These are phyloP conservation scores for Linnemannia elongata DNA, from an alignment of 192 early-diverging fungal species.

Conservation along the genomic window DNA sequence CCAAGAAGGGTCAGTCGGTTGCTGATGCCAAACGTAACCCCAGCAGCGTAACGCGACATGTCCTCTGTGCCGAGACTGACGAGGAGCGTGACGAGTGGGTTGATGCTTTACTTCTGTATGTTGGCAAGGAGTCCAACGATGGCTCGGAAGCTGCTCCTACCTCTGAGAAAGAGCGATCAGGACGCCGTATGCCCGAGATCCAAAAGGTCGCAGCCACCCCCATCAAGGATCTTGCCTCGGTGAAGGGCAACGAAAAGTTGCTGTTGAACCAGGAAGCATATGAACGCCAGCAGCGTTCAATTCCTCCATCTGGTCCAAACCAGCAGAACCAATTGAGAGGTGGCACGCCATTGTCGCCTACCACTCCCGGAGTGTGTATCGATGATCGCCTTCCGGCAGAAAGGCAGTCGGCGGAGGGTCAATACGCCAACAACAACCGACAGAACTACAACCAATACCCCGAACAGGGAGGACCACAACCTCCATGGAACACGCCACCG, in stretches of 20 bases:
- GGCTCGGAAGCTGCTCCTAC: slow-evolving; percentile 4
- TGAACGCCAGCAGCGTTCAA: slow-evolving; percentile 46
- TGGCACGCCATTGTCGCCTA: slow-evolving; percentile 44
- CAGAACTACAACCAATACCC: slow-evolving; percentile 27
- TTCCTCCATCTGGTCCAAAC: slow-evolving; percentile 22
- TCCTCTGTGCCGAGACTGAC: slow-evolving; percentile 92
- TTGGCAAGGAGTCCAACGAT: slow-evolving; percentile 43
- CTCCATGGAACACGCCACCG: not conserved
- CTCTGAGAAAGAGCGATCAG: slow-evolving; percentile 27
- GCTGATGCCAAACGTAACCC: slow-evolving; percentile 51
- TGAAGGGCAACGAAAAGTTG: slow-evolving; percentile 45
- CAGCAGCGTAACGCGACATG: slow-evolving; percentile 69
- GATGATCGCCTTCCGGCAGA: slow-evolving; percentile 37
- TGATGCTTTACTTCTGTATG: slow-evolving; percentile 68
- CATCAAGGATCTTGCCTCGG: slow-evolving; percentile 46
- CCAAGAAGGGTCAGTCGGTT: slow-evolving; percentile 70
- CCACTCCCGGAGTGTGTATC: not conserved
- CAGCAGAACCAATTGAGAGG: slow-evolving; percentile 26
- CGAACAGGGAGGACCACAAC: slow-evolving; percentile 19
- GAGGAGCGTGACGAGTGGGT: slow-evolving; percentile 95
- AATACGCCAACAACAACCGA: slow-evolving; percentile 6
- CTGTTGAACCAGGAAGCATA: slow-evolving; percentile 50
- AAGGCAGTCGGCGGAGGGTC: slow-evolving; percentile 42
- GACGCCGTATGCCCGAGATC: slow-evolving; percentile 42
- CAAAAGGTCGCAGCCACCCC: slow-evolving; percentile 52